A percentile compares a stretch with the other conserved stretches of the same genome.
These are phyloP conservation scores for Cladosporium velox DNA, from an alignment of 2,329 filamentous ascomycete species.

Conservation along the genomic window DNA sequence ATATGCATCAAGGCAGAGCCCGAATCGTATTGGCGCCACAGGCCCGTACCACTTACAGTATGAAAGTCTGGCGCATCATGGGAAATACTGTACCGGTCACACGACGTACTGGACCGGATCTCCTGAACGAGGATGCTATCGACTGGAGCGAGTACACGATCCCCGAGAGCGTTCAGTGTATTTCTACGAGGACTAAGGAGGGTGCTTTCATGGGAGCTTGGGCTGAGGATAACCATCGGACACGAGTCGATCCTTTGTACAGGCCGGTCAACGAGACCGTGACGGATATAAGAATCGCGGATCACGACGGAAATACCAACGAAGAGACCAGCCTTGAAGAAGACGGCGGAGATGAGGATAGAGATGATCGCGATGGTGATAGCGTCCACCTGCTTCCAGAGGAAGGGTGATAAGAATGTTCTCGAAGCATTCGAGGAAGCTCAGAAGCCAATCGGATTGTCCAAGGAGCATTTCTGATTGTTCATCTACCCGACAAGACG, in stretches of 20 bases:
- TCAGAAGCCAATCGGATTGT: not conserved
- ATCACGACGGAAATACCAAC: not conserved
- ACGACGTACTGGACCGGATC: not conserved
- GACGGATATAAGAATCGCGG: not conserved
- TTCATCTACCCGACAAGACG: not conserved
- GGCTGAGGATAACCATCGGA: slow-evolving; percentile 3
- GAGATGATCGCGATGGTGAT: not conserved
- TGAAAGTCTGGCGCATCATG: slow-evolving; percentile 13
- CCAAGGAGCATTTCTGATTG: not conserved
- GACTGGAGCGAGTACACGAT: slow-evolving; percentile 3
- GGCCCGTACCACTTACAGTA: slow-evolving; percentile 9
- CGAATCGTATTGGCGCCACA: slow-evolving; percentile 13
- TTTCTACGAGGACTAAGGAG: slow-evolving; percentile 11
- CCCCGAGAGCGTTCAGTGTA: slow-evolving; percentile 10
- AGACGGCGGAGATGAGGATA: not conserved
- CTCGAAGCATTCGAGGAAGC: not conserved
- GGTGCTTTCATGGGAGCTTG: slow-evolving; percentile 6
- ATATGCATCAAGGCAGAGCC: slow-evolving; percentile 13
- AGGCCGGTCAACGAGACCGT: not conserved
- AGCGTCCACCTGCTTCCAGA: not conserved
- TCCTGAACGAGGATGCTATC: not conserved
- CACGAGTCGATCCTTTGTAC: slow-evolving; percentile 15
- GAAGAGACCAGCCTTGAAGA: not conserved
- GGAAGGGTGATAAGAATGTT: not conserved
- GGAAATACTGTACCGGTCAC: not conserved